Conservation (phyloP, 495 filamentous ascomycete species). For the Rhypophila decipiens region DNA sequence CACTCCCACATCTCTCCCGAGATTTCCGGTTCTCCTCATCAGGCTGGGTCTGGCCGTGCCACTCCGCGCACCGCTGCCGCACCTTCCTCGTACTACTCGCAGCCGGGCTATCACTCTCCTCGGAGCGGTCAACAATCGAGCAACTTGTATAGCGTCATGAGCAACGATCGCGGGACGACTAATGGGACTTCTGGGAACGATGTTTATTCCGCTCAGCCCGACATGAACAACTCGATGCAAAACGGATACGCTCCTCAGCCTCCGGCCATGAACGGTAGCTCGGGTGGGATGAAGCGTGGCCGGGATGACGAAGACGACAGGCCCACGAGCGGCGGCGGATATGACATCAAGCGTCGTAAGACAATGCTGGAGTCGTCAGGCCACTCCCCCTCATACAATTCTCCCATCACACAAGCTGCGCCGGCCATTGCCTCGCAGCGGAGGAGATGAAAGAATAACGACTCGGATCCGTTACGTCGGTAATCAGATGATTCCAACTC, state of each 20-base stretch:
- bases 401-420: conserved; percentile 36
- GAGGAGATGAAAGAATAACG: conserved; percentile 17
- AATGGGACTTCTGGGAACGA: conserved; percentile 61
- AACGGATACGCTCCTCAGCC: conserved; percentile 51
- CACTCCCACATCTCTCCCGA: conserved; percentile 79
- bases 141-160: conserved; percentile 86
- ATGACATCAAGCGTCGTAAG: conserved; percentile 78
- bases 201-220: conserved; percentile 59
- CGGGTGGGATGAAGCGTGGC: conserved; percentile 68
- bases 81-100: conserved; percentile 65
- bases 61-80: conserved; percentile 72
- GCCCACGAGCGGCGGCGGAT: conserved; percentile 59
- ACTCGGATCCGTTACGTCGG: background rate
- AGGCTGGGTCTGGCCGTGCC: conserved; percentile 76
- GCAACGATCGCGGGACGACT: conserved; percentile 65
- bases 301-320: conserved; percentile 73
- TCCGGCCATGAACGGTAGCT: conserved; percentile 60
- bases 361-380: conserved; percentile 55
- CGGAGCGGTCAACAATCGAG: conserved; percentile 62
- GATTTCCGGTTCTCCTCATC: conserved; percentile 83
- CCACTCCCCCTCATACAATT: conserved; percentile 39
- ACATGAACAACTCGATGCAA: conserved; percentile 52
- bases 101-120: conserved; percentile 69
- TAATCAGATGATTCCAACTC: too few relatives aligned
- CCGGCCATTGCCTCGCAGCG: conserved; percentile 29